phyloP scores from a whole-genome alignment of 2,329 filamentous ascomycete species.

The Lachnum nothofagi region DNA sequence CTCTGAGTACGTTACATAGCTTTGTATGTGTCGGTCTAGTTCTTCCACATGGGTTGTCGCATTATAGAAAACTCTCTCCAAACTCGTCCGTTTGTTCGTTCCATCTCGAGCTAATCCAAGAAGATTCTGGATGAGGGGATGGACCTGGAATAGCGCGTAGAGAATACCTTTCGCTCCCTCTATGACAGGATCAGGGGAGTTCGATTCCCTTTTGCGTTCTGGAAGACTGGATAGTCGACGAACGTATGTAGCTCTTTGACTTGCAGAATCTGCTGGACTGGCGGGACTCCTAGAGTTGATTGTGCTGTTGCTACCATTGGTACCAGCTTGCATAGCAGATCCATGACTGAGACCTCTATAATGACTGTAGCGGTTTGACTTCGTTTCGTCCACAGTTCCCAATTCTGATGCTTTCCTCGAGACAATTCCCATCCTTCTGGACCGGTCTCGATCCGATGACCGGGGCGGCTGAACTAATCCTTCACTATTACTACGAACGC shows the following conservation, averaged over 20 bases:
- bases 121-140: constrained; percentile 62
- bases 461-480: constrained; percentile 46
- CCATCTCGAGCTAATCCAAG: constrained; percentile 58
- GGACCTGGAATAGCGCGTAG: constrained; percentile 63
- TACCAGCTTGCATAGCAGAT: constrained; percentile 57
- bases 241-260: constrained; percentile 56
- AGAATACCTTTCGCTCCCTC: constrained; percentile 63
- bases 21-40: constrained; percentile 60
- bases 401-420: constrained; percentile 56
- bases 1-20: constrained; percentile 49
- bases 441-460: constrained; percentile 51
- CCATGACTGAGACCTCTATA: constrained; percentile 63
- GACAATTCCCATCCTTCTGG: constrained; percentile 60
- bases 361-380: constrained; percentile 60
- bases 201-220: constrained; percentile 57
- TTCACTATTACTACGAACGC: constrained; percentile 61
- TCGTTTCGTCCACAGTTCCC: constrained; percentile 57
- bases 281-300: constrained; percentile 43
- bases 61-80: constrained; percentile 64
- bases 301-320: constrained; percentile 25
- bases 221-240: constrained; percentile 59
- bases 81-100: constrained; percentile 55
- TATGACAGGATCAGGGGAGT: constrained; percentile 54
- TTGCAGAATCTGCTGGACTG: constrained; percentile 53
- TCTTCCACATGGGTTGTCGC: constrained; percentile 63